phyloP scores from a whole-genome alignment of 208 protist species.

The Wallacemonas rigidus region DNA sequence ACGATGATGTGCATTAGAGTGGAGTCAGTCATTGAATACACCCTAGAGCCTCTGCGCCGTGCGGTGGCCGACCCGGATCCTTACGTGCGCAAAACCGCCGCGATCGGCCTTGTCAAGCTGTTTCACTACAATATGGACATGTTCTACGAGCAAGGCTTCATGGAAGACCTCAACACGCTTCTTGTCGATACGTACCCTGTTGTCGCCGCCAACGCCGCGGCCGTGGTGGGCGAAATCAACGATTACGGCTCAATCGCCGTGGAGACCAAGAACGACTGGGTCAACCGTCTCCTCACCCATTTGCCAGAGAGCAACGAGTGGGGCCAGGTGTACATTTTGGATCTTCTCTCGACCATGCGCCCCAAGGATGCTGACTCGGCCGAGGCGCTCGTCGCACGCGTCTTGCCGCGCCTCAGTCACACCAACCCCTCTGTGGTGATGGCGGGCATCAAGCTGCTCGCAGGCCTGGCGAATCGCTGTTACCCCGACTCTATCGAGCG shows the following conservation, averaged over 20 bases:
- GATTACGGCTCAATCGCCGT: constrained; percentile 46
- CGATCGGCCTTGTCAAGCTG: constrained; percentile 98
- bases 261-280: constrained; percentile 67
- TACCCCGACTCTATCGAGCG: constrained; percentile 53
- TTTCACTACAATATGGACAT: constrained; percentile 97
- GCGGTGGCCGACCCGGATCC: constrained; percentile 95
- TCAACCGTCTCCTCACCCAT: constrained; percentile 95
- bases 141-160: constrained; percentile 94
- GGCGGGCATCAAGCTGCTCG: constrained; percentile 95
- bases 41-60: constrained; percentile 96
- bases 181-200: constrained; percentile 97
- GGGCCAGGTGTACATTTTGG: constrained; percentile 98
- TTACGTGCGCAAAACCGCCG: constrained; percentile 99
- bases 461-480: constrained; percentile 64
- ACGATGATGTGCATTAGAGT: constrained; percentile 99
- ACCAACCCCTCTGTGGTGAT: constrained; percentile 98
- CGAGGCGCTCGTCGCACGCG: constrained; percentile 93
- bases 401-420: constrained; percentile 96
- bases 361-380: constrained; percentile 65
- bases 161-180: constrained; percentile 87
- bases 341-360: constrained; percentile 90
- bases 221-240: constrained; percentile 95
- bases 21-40: constrained; percentile 97
- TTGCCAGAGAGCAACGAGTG: constrained; percentile 98
- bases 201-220: constrained; percentile 98